phyloP scores from a whole-genome alignment of 108 stramenopile species.

The Cylindrotheca fusiformis region DNA sequence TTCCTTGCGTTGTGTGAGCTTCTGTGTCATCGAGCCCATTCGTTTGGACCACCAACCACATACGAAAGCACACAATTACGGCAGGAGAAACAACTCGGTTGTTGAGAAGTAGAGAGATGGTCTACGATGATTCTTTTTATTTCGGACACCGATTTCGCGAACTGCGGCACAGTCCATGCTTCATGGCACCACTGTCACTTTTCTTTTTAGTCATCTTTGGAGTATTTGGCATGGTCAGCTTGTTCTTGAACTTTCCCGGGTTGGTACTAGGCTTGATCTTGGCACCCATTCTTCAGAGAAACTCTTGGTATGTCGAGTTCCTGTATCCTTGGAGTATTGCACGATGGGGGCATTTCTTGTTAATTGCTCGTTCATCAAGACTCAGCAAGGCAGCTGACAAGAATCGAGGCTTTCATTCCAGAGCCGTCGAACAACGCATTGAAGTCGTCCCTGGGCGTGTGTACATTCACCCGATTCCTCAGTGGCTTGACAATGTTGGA shows the following conservation, averaged over 20 bases:
- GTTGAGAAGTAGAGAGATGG: too few relatives aligned
- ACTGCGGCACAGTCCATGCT: constrained; percentile 65
- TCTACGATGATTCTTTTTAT: constrained; percentile 2
- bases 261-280: constrained; percentile 64
- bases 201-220: constrained; percentile 44
- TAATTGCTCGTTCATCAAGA: constrained; percentile 35
- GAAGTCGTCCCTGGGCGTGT: constrained; percentile 65
- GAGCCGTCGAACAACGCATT: constrained; percentile 64
- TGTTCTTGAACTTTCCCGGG: constrained; percentile 51
- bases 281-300: constrained; percentile 47
- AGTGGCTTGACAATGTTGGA: constrained; percentile 61
- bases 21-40: too few relatives aligned
- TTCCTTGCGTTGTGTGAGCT: too few relatives aligned
- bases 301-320: constrained; percentile 70
- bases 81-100: too few relatives aligned
- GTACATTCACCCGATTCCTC: constrained; percentile 76
- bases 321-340: constrained; percentile 62
- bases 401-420: constrained; percentile 57
- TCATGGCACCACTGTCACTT: constrained; percentile 66
- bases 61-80: too few relatives aligned
- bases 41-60: too few relatives aligned
- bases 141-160: constrained; percentile 42
- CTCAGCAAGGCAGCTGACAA: constrained; percentile 27
- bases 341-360: constrained; percentile 63
- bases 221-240: constrained; percentile 38